Evolutionary conservation across 2,329 filamentous ascomycete species (phyloP), one percentile per base, ranked within the genome.

Genomic region (Phaeophleospora eucalypticola): DNA sequence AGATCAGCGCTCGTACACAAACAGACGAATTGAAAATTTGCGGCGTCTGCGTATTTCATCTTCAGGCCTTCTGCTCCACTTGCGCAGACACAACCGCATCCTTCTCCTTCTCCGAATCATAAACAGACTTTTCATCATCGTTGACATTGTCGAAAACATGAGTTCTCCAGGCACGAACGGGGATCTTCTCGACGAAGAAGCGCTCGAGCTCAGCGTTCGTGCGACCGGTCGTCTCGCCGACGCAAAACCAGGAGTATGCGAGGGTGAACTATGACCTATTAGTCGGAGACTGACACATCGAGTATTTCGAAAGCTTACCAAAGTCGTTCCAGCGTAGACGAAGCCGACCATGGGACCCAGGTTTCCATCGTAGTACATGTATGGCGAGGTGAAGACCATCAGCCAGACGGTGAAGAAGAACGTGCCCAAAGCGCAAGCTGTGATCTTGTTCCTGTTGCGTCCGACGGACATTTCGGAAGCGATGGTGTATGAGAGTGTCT

Each of bases 391-490:
- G 44, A 71, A 72, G 24, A 67, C 66, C 10, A 63, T 68, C 18
- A 61, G 57, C 70, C 69, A 72, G 32, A 71, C 65, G 0, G 67
- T 71, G 45, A 71, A 58, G 64, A 64, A 76, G 61, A 75, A 75
- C 4, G 60, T 66, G 2, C 62, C 70, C 0, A 76, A 68, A 0
- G 72, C 64, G 3, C 67, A 63, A 7, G 69, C 62, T n/a, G 64
- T 69, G 52, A 73, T 74, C 56, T 74, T 73, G 57, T 73, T 73
- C 40, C 70, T 63, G 58, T 77, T 76, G 12, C 66, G 68, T 3
- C 73, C 73, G 18, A 74, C 71, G 0, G 73, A 69, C 67, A 74
- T 71, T 51, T 77, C 73, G 3, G 66, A 69, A 1, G 60, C 59
- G 32, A 56, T 56, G 3, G 53, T 56, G 41, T 56, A 56, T 12